Base-by-base conservation (phyloP, 192 early-diverging fungal genomes). In the Coemansia sp. region DNA sequence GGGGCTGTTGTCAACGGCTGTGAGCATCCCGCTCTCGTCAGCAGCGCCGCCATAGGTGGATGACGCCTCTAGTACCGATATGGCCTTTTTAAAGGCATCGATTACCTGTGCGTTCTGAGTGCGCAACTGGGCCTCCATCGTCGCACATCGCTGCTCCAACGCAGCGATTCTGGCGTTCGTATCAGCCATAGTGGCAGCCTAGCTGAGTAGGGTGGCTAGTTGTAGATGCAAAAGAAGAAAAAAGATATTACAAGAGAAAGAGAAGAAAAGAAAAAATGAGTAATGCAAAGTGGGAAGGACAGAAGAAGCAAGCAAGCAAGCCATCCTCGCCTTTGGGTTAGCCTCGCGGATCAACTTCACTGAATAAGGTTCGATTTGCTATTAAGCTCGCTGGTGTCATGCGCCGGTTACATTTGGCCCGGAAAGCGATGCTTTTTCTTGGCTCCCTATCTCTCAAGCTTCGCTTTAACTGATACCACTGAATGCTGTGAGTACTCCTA, bases 111-210 rank as follows among this genome's bases (percentile, higher is more conserved):
- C 42, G 16, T 27, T 60, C 12, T 38, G 59, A 11, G 31, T 13
- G 33, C 34, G 27, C 59, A 70, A 27, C 60, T 70, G 68, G 31
- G 44, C 34, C 34, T 44, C 59, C 41, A 60, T 22, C 44, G 44
- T 9, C 3, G 68, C 10, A 15, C 24, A 46, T 27, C 33, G 68
- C 1, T 22, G 31, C 68, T 63, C 60, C 44, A 70, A 34, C 6
- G 61, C 61, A 38, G 18, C 61, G 38, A 63, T 38, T 38, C 61
- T 40, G 38, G 61, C 8, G 22, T 38, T 24, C 34, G 20, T 41
- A 18, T 16, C 55, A 15, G 55, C 55, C 55, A 34, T 59, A 22
- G 47, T 51, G 20, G 47, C 9, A 22, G 47, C n/a, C 22, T 7
- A 20, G 9, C 5, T 22, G 7, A 51, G 18, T 22, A 51, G n/a